Conservation (phyloP, 345 rosid species). For the Passiflora organensis region DNA sequence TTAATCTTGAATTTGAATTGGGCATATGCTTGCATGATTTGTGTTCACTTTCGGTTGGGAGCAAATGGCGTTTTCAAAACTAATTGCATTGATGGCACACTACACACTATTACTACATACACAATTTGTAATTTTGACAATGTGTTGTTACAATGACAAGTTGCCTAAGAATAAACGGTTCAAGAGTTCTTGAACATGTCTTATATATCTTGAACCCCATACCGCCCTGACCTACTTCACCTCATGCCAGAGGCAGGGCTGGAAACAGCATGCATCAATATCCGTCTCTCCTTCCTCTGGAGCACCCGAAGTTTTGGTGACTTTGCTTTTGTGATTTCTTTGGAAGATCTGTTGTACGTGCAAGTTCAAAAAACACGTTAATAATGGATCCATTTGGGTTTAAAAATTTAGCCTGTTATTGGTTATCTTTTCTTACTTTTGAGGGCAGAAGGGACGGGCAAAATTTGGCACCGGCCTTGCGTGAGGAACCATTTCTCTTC, state of each 20-base stretch:
- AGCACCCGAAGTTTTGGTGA: conserved; percentile 55
- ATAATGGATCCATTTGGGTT: too few species aligned
- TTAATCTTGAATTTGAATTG: too few species aligned
- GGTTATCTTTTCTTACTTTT: conserved; percentile 41
- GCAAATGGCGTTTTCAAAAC: too few species aligned
- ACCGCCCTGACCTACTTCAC: too few species aligned
- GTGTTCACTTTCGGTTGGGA: too few species aligned
- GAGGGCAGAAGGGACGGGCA: conserved; percentile 78
- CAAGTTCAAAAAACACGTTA: too few species aligned
- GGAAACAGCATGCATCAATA: conserved; percentile 20
- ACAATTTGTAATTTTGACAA: too few species aligned
- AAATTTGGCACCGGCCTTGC: conserved; percentile 90
- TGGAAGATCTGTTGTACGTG: conserved; percentile 48
- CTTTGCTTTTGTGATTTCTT: conserved; percentile 54
- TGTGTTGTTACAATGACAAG: too few species aligned
- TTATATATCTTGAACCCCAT: not conserved
- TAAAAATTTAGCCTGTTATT: not conserved
- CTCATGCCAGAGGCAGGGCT: conserved; percentile 49
- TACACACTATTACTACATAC: too few species aligned
- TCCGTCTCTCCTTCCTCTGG: conserved; percentile 31
- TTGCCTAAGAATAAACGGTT: conserved; percentile 27
- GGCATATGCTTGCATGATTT: too few species aligned
- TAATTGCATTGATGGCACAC: too few species aligned
- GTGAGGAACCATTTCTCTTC: conserved; percentile 88
- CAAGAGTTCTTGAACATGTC: conserved; percentile 80